phyloP scores from a whole-genome alignment of 495 filamentous ascomycete genomes.

The Niebla homalea region DNA sequence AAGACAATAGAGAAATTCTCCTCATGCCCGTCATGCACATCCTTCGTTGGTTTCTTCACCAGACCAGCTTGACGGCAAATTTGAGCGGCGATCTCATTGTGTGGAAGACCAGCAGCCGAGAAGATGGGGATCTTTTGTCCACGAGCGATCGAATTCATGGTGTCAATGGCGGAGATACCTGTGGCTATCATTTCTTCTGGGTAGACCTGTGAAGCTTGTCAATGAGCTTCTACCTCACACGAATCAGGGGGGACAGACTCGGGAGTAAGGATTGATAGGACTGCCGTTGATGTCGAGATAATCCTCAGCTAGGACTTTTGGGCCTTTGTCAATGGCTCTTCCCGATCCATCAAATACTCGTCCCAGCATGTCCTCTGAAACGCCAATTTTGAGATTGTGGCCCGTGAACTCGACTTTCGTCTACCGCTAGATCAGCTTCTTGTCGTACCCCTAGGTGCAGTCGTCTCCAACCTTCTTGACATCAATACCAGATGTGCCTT shows the following conservation, averaged over 20 bases:
- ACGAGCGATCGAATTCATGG: slow-evolving; percentile 99
- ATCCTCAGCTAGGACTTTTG: slow-evolving; percentile 94
- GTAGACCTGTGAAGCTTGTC: slow-evolving; percentile 51
- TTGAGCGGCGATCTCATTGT: slow-evolving; percentile 97
- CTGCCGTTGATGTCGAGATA: slow-evolving; percentile 98
- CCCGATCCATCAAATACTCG: slow-evolving; percentile 98
- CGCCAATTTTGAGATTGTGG: slow-evolving; percentile 91
- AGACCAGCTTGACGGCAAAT: slow-evolving; percentile 93
- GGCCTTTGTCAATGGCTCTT: slow-evolving; percentile 94
- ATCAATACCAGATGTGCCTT: slow-evolving; percentile 93
- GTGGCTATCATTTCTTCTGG: slow-evolving; percentile 99
- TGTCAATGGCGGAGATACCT: slow-evolving; percentile 98
- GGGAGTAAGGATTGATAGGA: slow-evolving; percentile 96
- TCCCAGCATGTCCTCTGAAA: slow-evolving; percentile 98
- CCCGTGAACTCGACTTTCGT: slow-evolving; percentile 96
- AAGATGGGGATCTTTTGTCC: slow-evolving; percentile 99
- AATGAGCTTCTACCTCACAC: slow-evolving; percentile 11
- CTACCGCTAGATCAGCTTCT: slow-evolving; percentile 30
- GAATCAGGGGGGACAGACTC: slow-evolving; percentile 40
- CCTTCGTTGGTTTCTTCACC: slow-evolving; percentile 83
- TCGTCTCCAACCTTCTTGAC: slow-evolving; percentile 71
- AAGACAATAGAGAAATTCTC: slow-evolving; percentile 99
- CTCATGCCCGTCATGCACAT: slow-evolving; percentile 89
- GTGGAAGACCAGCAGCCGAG: slow-evolving; percentile 93
- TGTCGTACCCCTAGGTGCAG: not conserved